These are phyloP conservation scores for Dryas alaskensis DNA, from an alignment of 306 rosid genomes.

Conservation along the genomic window DNA sequence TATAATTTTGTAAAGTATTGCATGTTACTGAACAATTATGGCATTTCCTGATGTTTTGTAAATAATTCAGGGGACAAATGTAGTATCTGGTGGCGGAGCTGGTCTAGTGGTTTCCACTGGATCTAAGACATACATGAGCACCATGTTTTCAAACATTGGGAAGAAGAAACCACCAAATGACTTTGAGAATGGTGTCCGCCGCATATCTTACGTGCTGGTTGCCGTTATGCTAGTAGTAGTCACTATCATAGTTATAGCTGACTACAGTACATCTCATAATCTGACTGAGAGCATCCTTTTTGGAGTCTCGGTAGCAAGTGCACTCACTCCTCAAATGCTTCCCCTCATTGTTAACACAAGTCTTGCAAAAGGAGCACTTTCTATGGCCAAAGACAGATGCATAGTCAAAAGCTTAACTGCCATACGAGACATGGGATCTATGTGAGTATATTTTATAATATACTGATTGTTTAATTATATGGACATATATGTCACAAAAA, in stretches of 20 bases:
- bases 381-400: conserved; percentile 90
- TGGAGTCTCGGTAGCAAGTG: conserved; percentile 76
- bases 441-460: conserved; percentile 35
- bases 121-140: conserved; percentile 80
- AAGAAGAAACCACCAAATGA: conserved; percentile 68
- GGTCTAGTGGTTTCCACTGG: conserved; percentile 80
- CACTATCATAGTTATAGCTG: conserved; percentile 44
- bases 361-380: conserved; percentile 82
- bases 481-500: neutral
- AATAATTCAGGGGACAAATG: conserved; percentile 73
- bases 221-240: conserved; percentile 67
- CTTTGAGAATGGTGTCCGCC: conserved; percentile 62
- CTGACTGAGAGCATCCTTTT: conserved; percentile 54
- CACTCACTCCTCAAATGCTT: conserved; percentile 91
- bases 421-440: conserved; percentile 79
- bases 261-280: conserved; percentile 44
- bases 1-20: neutral
- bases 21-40: neutral
- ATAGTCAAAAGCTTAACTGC: conserved; percentile 67
- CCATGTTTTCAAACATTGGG: conserved; percentile 74
- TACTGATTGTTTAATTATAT: neutral
- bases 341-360: conserved; percentile 71
- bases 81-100: conserved; percentile 71
- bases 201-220: conserved; percentile 61
- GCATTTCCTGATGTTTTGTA: neutral